Evolutionary conservation across 805 yeast genomes (phyloP).

Genomic region (Phaffomyces antillensis): DNA sequence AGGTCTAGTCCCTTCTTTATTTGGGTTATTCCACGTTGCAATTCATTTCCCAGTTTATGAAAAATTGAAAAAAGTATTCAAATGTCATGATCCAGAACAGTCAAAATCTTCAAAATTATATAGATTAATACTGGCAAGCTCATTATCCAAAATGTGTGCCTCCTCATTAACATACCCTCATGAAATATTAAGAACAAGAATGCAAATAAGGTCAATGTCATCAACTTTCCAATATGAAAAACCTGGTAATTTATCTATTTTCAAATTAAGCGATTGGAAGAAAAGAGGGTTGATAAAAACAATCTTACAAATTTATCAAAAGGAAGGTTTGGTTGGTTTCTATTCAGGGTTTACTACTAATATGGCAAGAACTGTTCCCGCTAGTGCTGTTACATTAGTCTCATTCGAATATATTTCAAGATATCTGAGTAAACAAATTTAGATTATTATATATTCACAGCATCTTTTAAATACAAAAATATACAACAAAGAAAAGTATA

Average conservation of each 20-base stretch:
- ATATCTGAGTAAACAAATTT: constrained; percentile 10
- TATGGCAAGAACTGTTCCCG: constrained; percentile 85
- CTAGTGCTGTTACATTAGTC: constrained; percentile 90
- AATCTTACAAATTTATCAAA: constrained; percentile 28
- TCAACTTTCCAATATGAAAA: constrained; percentile 4
- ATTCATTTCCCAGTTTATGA: constrained; percentile 95
- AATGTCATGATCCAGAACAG: constrained; percentile 19
- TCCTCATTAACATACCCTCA: constrained; percentile 90
- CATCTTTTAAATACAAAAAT: background rate
- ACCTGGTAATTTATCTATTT: constrained; percentile 10
- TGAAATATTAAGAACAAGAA: constrained; percentile 85
- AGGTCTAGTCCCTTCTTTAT: constrained; percentile 83
- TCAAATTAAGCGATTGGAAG: constrained; percentile 3
- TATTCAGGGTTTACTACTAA: constrained; percentile 88
- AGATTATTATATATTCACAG: background rate
- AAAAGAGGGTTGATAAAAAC: constrained; percentile 16
- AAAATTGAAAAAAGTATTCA: constrained; percentile 52
- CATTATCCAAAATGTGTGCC: constrained; percentile 82
- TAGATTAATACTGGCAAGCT: constrained; percentile 58
- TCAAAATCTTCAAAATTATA: constrained; percentile 24
- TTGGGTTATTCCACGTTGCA: constrained; percentile 91
- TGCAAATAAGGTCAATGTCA: constrained; percentile 50
- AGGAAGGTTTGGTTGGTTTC: constrained; percentile 77
- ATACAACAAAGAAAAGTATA: background rate
- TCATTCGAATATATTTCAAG: constrained; percentile 70